Evolutionary conservation across 208 protist species (phyloP), one percentile per base, ranked within the genome.

Genomic region (Lotmaria passim): DNA sequence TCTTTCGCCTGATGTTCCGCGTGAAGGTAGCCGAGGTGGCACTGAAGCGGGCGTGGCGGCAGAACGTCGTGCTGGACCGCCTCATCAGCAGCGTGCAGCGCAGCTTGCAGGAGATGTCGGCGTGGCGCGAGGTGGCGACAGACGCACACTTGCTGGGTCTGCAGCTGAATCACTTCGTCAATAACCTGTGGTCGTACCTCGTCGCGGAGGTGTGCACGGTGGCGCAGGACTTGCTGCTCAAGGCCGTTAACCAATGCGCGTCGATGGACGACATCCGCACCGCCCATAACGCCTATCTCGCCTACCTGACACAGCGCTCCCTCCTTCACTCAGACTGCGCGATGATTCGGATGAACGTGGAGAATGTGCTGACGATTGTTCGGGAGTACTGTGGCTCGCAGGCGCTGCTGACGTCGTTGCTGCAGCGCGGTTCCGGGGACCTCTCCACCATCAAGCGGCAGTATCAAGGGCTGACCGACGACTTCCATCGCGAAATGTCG

Each of bases 171-270:
- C 85, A 91, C 56, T 91, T 85, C 71, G 82, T 91, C 11, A 78
- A 73, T 19, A 91, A 91, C 69, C 67, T 91, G 50, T 87, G 82
- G 82, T 91, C 85, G 17, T 91, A 91, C 68, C 61, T 91, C n/a
- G 78, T 87, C 17, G 52, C 85, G 1, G 85, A 91, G 34, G 85
- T 87, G 59, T 91, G 70, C 58, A 82, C 82, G 28, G 82, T 87
- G 8, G 81, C 85, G 31, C 85, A 80, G 73, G 85, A 87, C 34
- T 39, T 83, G 44, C 72, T 91, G 2, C 75, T 69, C 62, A 75
- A 73, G 47, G 82, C 82, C 36, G 30, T 91, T 26, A 67, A 64
- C 24, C 75, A 71, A 23, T 91, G 85, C 68, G 47, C 47, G 24
- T 84, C 85, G 8, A 64, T 91, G 39, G 85, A 91, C 69, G 85